Conservation (phyloP, 2,329 filamentous ascomycete genomes). For the Aspergillus japonicus region DNA sequence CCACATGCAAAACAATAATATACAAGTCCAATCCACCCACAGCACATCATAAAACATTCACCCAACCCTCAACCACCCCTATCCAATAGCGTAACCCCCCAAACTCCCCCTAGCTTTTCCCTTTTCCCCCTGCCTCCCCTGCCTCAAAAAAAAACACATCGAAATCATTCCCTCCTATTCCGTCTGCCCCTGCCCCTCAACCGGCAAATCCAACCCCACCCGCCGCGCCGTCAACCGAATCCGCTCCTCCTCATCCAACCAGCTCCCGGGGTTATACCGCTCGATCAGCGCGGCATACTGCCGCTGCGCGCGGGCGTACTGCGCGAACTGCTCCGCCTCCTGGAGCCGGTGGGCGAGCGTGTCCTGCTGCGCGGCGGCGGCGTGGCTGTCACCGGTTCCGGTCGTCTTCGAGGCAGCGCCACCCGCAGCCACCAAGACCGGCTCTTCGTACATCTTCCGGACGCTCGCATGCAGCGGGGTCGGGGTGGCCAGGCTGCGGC, state of each 20-base stretch:
- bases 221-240: conserved; percentile 78
- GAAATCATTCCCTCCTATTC: background rate
- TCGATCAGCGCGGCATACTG: conserved; percentile 79
- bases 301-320: conserved; percentile 82
- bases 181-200: conserved; percentile 48
- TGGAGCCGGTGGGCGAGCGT: conserved; percentile 37
- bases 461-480: conserved; percentile 70
- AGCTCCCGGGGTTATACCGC: conserved; percentile 90
- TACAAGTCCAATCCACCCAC: no score
- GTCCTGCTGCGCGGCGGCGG: conserved; percentile 5
- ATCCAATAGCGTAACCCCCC: no score
- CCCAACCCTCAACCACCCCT: no score
- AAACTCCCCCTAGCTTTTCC: no score
- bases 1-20: no score
- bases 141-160: no score
- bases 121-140: background rate
- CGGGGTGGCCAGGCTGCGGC: conserved; percentile 61
- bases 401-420: background rate
- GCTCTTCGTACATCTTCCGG: conserved; percentile 58
- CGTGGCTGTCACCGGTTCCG: background rate
- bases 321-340: conserved; percentile 73
- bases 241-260: conserved; percentile 79
- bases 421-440: no score
- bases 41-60: no score
- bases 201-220: conserved; percentile 86